Conservation (phyloP, 2,329 filamentous ascomycete species). For the Colletotrichum noveboracense region DNA sequence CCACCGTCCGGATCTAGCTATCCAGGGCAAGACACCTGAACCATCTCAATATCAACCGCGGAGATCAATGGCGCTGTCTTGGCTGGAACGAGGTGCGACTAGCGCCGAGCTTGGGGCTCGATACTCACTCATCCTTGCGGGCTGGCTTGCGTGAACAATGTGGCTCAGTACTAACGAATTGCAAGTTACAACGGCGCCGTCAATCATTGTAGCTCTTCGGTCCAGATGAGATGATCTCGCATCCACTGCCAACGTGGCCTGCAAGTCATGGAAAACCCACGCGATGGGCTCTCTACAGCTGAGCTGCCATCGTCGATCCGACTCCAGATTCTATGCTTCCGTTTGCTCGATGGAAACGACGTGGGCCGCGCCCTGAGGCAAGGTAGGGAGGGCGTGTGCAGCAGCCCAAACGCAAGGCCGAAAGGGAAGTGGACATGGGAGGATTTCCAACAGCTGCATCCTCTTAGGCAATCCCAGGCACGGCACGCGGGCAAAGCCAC, state of each 20-base stretch:
- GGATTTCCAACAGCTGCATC: slow-evolving; percentile 1
- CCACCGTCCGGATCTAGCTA: neutral
- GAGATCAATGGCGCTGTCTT: neutral
- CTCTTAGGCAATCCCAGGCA: neutral
- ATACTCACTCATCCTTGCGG: neutral
- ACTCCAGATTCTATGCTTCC: neutral
- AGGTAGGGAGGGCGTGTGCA: neutral
- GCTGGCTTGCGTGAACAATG: neutral
- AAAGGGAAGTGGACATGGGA: neutral
- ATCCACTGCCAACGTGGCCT: neutral
- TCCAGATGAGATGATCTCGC: neutral
- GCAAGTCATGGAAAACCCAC: neutral
- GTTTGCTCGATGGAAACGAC: neutral
- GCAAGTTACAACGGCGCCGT: neutral
- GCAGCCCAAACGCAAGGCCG: neutral
- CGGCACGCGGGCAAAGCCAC: neutral
- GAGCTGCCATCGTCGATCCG: neutral
- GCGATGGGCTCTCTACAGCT: neutral
- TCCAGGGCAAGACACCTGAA: neutral
- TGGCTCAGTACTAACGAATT: neutral
- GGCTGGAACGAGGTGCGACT: neutral
- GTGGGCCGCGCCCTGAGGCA: neutral
- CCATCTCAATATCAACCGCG: neutral
- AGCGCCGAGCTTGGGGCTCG: neutral
- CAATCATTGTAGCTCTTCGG: neutral